These are phyloP conservation scores for Saccharomyces paradoxus DNA, from an alignment of 805 yeast species.

Conservation along the genomic window DNA sequence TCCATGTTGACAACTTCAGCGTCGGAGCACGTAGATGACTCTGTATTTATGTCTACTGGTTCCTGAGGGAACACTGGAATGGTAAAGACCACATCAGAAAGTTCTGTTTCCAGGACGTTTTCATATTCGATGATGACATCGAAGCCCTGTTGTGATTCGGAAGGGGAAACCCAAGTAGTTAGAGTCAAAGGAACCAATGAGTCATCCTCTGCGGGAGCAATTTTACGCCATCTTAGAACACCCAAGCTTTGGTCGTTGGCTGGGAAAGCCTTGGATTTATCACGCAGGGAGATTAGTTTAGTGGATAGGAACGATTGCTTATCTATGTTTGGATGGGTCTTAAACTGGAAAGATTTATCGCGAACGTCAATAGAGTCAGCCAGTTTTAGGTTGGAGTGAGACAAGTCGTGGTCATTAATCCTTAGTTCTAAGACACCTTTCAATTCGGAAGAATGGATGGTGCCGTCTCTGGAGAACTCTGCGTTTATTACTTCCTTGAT, in stretches of 20 bases:
- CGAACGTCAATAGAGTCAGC: conserved; percentile 40
- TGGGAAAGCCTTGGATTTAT: conserved; percentile 75
- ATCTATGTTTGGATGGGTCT: conserved; percentile 96
- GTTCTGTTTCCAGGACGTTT: conserved; percentile 34
- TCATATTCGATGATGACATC: conserved; percentile 88
- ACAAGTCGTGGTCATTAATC: conserved; percentile 65
- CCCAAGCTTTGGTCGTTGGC: conserved; percentile 84
- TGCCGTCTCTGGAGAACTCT: conserved; percentile 77
- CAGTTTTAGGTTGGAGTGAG: conserved; percentile 58
- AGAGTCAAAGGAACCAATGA: conserved; percentile 55
- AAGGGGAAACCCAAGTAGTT: conserved; percentile 74
- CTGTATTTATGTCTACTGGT: conserved; percentile 44
- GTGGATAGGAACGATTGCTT: conserved; percentile 53
- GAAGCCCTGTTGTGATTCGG: conserved; percentile 47
- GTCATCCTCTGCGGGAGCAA: conserved; percentile 52
- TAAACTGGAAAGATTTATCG: conserved; percentile 52
- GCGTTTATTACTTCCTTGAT: conserved; percentile 73
- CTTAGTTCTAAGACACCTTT: conserved; percentile 89
- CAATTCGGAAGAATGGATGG: conserved; percentile 58
- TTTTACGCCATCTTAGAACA: conserved; percentile 85
- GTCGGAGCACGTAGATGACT: conserved; percentile 37
- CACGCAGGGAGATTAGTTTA: conserved; percentile 64
- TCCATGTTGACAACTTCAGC: conserved; percentile 49
- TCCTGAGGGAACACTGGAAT: conserved; percentile 58
- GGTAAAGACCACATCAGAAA: conserved; percentile 43